These are phyloP conservation scores for Hyaloscypha hepaticicola DNA, from an alignment of 495 filamentous ascomycete species.

Conservation along the genomic window DNA sequence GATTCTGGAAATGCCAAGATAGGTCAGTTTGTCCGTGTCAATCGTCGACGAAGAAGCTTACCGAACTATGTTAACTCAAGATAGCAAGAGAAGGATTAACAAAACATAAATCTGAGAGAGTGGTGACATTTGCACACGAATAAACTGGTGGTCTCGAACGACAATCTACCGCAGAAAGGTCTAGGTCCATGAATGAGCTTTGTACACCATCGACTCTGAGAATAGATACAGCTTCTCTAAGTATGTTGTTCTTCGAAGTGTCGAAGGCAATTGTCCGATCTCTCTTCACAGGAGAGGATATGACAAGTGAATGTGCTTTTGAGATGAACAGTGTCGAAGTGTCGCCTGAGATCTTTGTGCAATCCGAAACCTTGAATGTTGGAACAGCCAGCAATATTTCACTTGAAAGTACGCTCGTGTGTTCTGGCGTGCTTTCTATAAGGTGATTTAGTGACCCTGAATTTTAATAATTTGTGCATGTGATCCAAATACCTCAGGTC, in stretches of 20 bases:
- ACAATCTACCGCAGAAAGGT: no score
- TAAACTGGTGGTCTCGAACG: no score
- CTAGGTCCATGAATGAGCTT: no score
- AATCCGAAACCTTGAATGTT: conserved; percentile 14
- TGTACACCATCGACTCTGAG: no score
- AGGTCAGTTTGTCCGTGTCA: no score
- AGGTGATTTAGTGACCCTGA: neutral
- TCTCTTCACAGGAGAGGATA: conserved; percentile 6
- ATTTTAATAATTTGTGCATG: neutral
- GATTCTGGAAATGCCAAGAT: no score
- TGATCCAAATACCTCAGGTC: conserved; percentile 18
- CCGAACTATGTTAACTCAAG: no score
- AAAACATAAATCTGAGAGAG: no score
- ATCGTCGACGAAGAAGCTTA: no score
- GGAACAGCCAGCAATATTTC: conserved; percentile 7
- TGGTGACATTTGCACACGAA: no score
- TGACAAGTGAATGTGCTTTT: conserved; percentile 18
- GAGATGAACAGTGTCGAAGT: conserved; percentile 15
- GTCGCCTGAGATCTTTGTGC: conserved; percentile 20
- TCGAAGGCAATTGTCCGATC: conserved; percentile 17
- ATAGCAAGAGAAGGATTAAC: no score
- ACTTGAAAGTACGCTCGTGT: conserved; percentile 17
- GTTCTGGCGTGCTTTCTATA: conserved; percentile 15
- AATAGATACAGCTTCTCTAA: no score
- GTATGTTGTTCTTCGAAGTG: conserved; percentile 16